phyloP scores from a whole-genome alignment of 2,329 filamentous ascomycete species.

The Alternaria consortialis region DNA sequence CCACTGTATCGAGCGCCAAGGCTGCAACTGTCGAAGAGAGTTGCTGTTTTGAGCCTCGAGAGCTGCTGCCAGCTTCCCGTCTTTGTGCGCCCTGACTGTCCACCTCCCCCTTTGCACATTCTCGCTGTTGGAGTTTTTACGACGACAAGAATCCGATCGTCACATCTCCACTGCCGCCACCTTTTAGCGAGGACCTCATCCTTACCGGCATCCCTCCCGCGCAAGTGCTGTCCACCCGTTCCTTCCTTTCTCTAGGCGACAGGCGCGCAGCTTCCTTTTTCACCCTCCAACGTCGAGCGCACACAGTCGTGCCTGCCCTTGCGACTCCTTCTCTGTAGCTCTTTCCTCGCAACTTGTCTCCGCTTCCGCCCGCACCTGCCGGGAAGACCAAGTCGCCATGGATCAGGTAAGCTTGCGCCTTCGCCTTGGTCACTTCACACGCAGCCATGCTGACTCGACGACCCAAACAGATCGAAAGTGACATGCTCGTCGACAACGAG shows the following conservation, averaged over 20 bases:
- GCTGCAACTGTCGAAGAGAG: constrained; percentile 12
- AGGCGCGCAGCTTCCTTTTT: constrained; percentile 30
- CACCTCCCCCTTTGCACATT: constrained; percentile 3
- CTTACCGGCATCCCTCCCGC: constrained; percentile 16
- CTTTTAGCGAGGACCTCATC: constrained; percentile 47
- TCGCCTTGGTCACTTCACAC: background rate
- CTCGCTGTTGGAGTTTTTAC: constrained; percentile 6
- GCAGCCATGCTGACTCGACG: constrained; percentile 17
- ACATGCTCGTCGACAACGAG: constrained; percentile 70
- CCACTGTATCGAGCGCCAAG: constrained; percentile 16
- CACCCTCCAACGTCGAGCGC: constrained; percentile 16
- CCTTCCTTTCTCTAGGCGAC: constrained; percentile 27
- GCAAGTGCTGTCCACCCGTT: constrained; percentile 24
- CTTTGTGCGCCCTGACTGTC: constrained; percentile 15
- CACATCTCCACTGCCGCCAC: constrained; percentile 43
- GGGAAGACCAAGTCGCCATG: constrained; percentile 35
- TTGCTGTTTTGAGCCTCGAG: constrained; percentile 11
- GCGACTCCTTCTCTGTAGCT: background rate
- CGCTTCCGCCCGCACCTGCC: constrained; percentile 29
- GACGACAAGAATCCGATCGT: constrained; percentile 23
- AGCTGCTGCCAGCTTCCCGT: constrained; percentile 11
- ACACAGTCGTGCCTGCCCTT: constrained; percentile 17
- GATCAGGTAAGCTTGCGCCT: constrained; percentile 49
- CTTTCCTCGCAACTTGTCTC: constrained; percentile 18
- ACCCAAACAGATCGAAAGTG: constrained; percentile 63